Evolutionary conservation across 169 alveolate species (phyloP).

Genomic region (Eimeria zaria): DNA sequence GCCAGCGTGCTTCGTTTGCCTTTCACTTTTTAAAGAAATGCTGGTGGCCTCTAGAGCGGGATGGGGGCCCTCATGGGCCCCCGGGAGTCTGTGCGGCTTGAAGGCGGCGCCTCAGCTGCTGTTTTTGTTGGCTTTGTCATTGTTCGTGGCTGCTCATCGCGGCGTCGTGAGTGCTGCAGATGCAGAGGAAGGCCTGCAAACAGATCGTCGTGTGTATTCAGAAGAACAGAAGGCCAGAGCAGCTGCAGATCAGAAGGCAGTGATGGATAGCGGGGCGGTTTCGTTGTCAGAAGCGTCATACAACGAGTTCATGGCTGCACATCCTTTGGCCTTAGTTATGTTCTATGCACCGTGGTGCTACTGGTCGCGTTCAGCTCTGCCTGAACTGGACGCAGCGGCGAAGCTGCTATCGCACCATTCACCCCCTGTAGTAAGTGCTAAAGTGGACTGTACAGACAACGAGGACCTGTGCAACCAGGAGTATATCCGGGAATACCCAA

Average conservation of each 20-base stretch:
- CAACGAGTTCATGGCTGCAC: constrained; percentile 40
- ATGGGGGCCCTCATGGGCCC: constrained; percentile 23
- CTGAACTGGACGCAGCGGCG: constrained; percentile 81
- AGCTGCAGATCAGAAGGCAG: constrained; percentile 38
- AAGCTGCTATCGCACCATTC: constrained; percentile 68
- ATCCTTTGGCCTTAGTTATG: constrained; percentile 74
- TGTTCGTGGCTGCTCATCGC: neutral
- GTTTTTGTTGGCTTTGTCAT: neutral
- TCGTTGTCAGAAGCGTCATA: constrained; percentile 9
- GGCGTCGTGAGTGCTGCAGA: neutral
- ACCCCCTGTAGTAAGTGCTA: constrained; percentile 78
- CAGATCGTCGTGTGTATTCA: constrained; percentile 28
- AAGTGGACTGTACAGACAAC: constrained; percentile 79
- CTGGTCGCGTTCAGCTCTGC: constrained; percentile 81
- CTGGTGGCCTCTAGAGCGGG: constrained; percentile 14
- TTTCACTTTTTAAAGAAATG: neutral
- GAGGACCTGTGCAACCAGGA: constrained; percentile 76
- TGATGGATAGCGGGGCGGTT: constrained; percentile 68
- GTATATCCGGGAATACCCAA: constrained; percentile 84
- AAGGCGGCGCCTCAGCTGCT: constrained; percentile 25
- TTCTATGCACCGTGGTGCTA: constrained; percentile 85
- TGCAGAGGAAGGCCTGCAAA: constrained; percentile 10
- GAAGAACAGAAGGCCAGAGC: constrained; percentile 47
- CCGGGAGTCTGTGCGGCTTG: neutral
- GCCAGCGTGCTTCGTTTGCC: constrained; percentile 9